Percentiles rank a stretch among this genome's conserved stretches.
Conservation (phyloP, 306 rosid genomes). For the Vicia villosa region DNA sequence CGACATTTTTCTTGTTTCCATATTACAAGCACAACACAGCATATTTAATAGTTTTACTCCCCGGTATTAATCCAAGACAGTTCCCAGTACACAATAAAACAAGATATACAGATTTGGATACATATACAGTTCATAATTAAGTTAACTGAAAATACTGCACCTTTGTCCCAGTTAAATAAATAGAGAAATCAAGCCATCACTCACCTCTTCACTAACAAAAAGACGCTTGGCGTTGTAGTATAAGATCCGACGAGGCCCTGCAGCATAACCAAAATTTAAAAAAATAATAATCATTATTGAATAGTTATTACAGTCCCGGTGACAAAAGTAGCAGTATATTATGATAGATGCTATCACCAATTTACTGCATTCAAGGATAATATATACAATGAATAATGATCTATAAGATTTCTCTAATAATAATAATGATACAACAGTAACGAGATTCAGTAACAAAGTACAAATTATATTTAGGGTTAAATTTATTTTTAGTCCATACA, state of each 20-base stretch:
- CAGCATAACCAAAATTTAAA: constrained; percentile 33
- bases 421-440: background rate
- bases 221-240: constrained; percentile 73
- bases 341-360: background rate
- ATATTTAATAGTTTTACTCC: background rate
- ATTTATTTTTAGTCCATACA: too few species aligned
- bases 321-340: constrained; percentile 22
- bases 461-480: background rate
- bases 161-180: constrained; percentile 1
- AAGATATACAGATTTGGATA: constrained; percentile 16
- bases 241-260: constrained; percentile 80
- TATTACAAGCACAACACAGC: constrained; percentile 1
- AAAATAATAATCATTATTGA: constrained; percentile 23
- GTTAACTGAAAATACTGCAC: constrained; percentile 2
- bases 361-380: constrained; percentile 2
- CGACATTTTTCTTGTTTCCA: constrained; percentile 5
- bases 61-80: background rate
- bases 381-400: constrained; percentile 1
- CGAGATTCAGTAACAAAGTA: background rate
- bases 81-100: constrained; percentile 7
- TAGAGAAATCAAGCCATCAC: constrained; percentile 33
- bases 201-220: constrained; percentile 81
- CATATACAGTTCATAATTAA: constrained; percentile 1
- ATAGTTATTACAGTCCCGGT: background rate
- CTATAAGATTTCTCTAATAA: background rate